Evolutionary conservation across 768 basidiomycete genomes (phyloP).

Genomic region (Lactarius indigo): DNA sequence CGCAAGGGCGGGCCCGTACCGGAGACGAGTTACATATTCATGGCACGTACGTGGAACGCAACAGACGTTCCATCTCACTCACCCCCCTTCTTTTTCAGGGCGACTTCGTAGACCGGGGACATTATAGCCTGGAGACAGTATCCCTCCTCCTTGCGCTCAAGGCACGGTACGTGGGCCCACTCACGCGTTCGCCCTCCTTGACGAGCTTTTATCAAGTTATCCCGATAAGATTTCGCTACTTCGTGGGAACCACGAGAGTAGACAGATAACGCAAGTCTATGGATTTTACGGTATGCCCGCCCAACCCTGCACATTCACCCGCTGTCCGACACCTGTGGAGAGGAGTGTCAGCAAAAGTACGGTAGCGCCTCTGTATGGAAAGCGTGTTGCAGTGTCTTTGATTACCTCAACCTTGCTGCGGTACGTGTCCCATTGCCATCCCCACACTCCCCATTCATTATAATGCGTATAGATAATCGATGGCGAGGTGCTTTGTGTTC

Average conservation of each 20-base stretch:
- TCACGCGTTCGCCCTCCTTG: not conserved
- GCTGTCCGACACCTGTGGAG: conserved; percentile 37
- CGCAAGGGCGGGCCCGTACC: conserved; percentile 83
- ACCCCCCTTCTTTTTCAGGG: conserved; percentile 49
- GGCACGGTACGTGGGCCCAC: conserved; percentile 55
- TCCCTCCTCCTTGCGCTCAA: conserved; percentile 86
- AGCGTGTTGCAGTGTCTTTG: conserved; percentile 94
- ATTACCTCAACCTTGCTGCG: conserved; percentile 91
- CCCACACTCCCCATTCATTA: not conserved
- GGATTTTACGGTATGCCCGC: conserved; percentile 85
- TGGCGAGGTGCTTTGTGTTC: conserved; percentile 87
- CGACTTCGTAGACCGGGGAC: conserved; percentile 96
- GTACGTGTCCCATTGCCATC: conserved; percentile 42
- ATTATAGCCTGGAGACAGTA: conserved; percentile 94
- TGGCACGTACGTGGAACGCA: conserved; percentile 62
- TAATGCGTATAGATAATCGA: conserved; percentile 84
- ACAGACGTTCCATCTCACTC: conserved; percentile 21
- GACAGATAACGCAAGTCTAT: conserved; percentile 98
- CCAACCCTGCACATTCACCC: not conserved
- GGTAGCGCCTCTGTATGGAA: conserved; percentile 96
- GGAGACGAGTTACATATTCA: conserved; percentile 91
- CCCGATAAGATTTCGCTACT: conserved; percentile 90
- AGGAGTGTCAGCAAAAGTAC: conserved; percentile 98
- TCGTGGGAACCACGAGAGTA: conserved; percentile 93
- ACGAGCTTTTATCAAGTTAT: conserved; percentile 49